These are phyloP conservation scores for Coleophoma eucalyptorum DNA, from an alignment of 2,329 filamentous ascomycete species.

Conservation along the genomic window DNA sequence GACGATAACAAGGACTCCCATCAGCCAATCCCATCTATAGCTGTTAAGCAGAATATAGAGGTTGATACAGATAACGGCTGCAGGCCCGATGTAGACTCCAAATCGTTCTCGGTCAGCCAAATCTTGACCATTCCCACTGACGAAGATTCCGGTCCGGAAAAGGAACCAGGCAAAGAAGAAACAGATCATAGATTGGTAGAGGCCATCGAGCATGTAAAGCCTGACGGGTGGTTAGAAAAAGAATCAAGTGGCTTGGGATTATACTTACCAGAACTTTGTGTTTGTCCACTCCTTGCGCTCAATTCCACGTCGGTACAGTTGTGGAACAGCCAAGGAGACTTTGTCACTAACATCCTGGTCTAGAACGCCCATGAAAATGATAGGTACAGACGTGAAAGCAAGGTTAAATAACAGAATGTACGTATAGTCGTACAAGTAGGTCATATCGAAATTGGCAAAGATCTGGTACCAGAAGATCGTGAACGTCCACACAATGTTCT, in stretches of 20 bases:
- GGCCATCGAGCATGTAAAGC: conserved; percentile 90
- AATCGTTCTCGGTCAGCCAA: conserved; percentile 79
- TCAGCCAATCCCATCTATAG: conserved; percentile 98
- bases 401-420: conserved; percentile 97
- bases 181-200: conserved; percentile 90
- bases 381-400: conserved; percentile 91
- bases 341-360: conserved; percentile 96
- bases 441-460: conserved; percentile 93
- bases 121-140: conserved; percentile 68
- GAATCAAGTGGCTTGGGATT: background rate
- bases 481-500: conserved; percentile 98
- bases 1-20: conserved; percentile 74
- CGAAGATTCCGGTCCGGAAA: conserved; percentile 65
- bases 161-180: conserved; percentile 91
- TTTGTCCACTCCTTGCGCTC: conserved; percentile 97
- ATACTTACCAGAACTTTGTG: conserved; percentile 87
- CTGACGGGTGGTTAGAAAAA: conserved; percentile 40
- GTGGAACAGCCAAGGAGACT: conserved; percentile 89
- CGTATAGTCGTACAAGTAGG: conserved; percentile 95
- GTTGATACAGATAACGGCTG: conserved; percentile 85
- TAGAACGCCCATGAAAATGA: conserved; percentile 92
- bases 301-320: conserved; percentile 93
- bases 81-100: conserved; percentile 81
- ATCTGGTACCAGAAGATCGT: conserved; percentile 97
- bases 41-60: conserved; percentile 93